Conservation (phyloP, 1,284 basidiomycete species). For the Tausonia pullulans region DNA sequence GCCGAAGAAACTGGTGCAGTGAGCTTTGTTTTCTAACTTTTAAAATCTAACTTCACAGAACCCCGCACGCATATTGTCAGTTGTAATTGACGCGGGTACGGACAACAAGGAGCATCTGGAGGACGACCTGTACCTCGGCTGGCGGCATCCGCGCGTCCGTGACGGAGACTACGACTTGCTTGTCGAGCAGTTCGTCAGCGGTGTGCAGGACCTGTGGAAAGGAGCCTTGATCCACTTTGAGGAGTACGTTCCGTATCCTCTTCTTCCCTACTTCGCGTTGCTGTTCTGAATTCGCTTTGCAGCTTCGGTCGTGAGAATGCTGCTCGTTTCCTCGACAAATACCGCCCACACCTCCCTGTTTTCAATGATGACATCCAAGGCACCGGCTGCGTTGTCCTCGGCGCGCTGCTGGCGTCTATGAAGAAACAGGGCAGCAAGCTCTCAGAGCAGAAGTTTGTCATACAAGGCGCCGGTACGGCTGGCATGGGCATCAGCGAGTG, state of each 20-base stretch:
- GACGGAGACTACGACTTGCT: slow-evolving; percentile 28
- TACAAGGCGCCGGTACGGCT: slow-evolving; percentile 63
- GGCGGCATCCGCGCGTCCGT: slow-evolving; percentile 26
- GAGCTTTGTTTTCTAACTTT: too few relatives aligned
- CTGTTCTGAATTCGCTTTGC: slow-evolving; percentile 42
- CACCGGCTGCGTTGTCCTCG: slow-evolving; percentile 69
- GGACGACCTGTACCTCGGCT: slow-evolving; percentile 51
- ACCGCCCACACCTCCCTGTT: slow-evolving; percentile 49
- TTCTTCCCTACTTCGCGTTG: neutral
- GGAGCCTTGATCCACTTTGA: slow-evolving; percentile 31
- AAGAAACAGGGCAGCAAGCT: slow-evolving; percentile 52
- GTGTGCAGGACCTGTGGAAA: slow-evolving; percentile 22
- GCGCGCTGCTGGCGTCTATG: slow-evolving; percentile 37
- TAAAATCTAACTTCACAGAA: slow-evolving; percentile 29
- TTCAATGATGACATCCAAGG: slow-evolving; percentile 76
- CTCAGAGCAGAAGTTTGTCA: slow-evolving; percentile 53
- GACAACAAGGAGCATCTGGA: slow-evolving; percentile 50
- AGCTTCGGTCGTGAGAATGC: slow-evolving; percentile 1
- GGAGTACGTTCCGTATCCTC: slow-evolving; percentile 14
- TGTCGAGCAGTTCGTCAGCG: slow-evolving; percentile 28
- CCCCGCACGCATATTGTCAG: slow-evolving; percentile 48
- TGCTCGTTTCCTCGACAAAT: slow-evolving; percentile 33
- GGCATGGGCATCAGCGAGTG: slow-evolving; percentile 50
- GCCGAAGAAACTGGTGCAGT: too few relatives aligned
- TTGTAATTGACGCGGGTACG: slow-evolving; percentile 58